phyloP scores from a whole-genome alignment of 139 green algal genomes.

The Zygnema cylindricum region DNA sequence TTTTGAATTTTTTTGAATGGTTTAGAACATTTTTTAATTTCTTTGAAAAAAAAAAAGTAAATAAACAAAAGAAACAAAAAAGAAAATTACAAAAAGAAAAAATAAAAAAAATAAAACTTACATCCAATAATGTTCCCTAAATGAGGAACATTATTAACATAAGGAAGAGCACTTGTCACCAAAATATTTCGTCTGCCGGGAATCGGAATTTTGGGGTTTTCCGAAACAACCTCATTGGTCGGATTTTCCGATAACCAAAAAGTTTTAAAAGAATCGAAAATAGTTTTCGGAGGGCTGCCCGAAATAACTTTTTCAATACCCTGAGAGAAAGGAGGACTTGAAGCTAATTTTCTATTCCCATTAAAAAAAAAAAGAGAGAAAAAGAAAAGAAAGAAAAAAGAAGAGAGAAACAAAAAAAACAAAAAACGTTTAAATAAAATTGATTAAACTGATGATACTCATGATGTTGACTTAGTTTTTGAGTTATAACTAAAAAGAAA shows the following conservation, averaged over 20 bases:
- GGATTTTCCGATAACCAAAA: background rate
- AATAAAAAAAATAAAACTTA: slow-evolving; percentile 18
- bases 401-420: background rate
- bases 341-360: background rate
- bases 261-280: background rate
- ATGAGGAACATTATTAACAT: slow-evolving; percentile 99
- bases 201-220: slow-evolving; percentile 10
- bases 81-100: too few species aligned
- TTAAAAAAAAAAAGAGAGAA: background rate
- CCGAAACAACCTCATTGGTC: background rate
- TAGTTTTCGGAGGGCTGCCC: background rate
- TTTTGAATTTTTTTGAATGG: slow-evolving; percentile 97
- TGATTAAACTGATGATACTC: too few species aligned
- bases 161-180: slow-evolving; percentile 94
- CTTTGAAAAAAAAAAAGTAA: too few species aligned
- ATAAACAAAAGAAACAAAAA: too few species aligned
- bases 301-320: background rate
- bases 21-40: background rate
- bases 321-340: background rate
- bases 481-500: too few species aligned
- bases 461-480: too few species aligned
- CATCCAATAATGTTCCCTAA: slow-evolving; percentile 99
- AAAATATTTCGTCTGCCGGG: slow-evolving; percentile 71
- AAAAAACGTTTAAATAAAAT: background rate
- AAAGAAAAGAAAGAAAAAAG: background rate